These are phyloP conservation scores for Malassezia brasiliensis DNA, from an alignment of 1,284 basidiomycete species.

Conservation along the genomic window DNA sequence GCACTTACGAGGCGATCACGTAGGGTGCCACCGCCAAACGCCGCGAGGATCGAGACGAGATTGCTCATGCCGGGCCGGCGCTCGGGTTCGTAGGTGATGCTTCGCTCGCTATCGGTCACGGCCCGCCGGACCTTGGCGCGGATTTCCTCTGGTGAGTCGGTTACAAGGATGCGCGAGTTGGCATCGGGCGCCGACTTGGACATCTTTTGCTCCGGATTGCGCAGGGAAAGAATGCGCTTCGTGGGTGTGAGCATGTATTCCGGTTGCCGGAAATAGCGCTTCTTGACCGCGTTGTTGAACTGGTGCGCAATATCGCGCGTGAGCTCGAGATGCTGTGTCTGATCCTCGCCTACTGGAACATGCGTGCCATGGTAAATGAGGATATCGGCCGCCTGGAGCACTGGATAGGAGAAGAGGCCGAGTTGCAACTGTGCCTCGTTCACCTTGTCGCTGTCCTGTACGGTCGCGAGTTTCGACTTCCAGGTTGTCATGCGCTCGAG, in stretches of 20 bases:
- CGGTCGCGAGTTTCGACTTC: slow-evolving; percentile 74
- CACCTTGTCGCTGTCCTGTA: slow-evolving; percentile 62
- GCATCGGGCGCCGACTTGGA: slow-evolving; percentile 77
- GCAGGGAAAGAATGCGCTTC: slow-evolving; percentile 64
- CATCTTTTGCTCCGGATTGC: slow-evolving; percentile 81
- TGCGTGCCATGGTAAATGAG: slow-evolving; percentile 80
- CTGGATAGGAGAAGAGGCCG: slow-evolving; percentile 82
- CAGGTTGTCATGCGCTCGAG: slow-evolving; percentile 86
- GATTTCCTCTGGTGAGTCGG: slow-evolving; percentile 62
- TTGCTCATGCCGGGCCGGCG: slow-evolving; percentile 73
- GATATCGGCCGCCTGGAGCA: slow-evolving; percentile 87
- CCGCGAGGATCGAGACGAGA: slow-evolving; percentile 59
- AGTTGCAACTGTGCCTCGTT: slow-evolving; percentile 71
- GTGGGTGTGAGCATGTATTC: slow-evolving; percentile 62
- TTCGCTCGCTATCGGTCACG: slow-evolving; percentile 67
- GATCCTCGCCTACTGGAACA: slow-evolving; percentile 91
- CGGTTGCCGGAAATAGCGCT: slow-evolving; percentile 58
- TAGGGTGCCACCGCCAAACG: slow-evolving; percentile 56
- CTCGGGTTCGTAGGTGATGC: slow-evolving; percentile 65
- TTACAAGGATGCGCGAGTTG: slow-evolving; percentile 74
- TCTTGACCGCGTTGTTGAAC: slow-evolving; percentile 61
- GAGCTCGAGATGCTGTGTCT: slow-evolving; percentile 84
- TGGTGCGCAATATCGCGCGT: slow-evolving; percentile 69
- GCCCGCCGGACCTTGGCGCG: slow-evolving; percentile 65
- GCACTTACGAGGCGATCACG: slow-evolving; percentile 5